Base-by-base conservation (phyloP, 495 filamentous ascomycete species). In the Penicillium taxi region DNA sequence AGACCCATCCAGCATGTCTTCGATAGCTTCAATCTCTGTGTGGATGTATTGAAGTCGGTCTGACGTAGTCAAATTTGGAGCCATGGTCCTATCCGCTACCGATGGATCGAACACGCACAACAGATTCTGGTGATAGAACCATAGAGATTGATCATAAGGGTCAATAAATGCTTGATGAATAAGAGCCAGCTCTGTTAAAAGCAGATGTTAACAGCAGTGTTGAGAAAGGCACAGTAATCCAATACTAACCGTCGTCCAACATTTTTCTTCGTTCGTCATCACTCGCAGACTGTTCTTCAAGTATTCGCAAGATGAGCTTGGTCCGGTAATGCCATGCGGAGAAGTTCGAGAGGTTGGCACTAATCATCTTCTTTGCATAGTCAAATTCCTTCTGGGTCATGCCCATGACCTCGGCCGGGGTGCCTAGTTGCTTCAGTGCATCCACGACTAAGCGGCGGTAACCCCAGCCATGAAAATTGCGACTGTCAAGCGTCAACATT, bases 391-490 rank as follows among this genome's bases (percentile, higher is more conserved):
- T 49, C 55, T 91, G 81, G 6, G 75, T 78, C 72, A 91, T 77
- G 48, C 69, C 79, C 13, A 24, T 47, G 5, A 37, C 35, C 12
- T 53, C 54, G 11, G 71, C 71, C 2, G 56, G 52, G 4, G 75
- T 61, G 14, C 53, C 59, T 9, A 68, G 42, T 24, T 70, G 73
- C 57, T 91, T 82, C 7, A 96, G 62, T 27, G 74, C 64, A 12
- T 63, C 58, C 19, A 95, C 77, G 4, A 95, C 78, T 27, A 75
- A 69, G 24, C 85, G 75, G 22, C 91, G 73, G 50, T 99, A 99
- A 26, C 84, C 83, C 91, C 91, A 99, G 14, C 88, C 91, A 47
- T 96, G 90, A 53, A 96, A 99, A 56, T 99, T 99, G 28, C 91
- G 77, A 42, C 73, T 81, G 61, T 99, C 91, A 18, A 81, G 72